Base-by-base conservation (phyloP, 148 eudicot species). In the Heliosperma pusillum region DNA sequence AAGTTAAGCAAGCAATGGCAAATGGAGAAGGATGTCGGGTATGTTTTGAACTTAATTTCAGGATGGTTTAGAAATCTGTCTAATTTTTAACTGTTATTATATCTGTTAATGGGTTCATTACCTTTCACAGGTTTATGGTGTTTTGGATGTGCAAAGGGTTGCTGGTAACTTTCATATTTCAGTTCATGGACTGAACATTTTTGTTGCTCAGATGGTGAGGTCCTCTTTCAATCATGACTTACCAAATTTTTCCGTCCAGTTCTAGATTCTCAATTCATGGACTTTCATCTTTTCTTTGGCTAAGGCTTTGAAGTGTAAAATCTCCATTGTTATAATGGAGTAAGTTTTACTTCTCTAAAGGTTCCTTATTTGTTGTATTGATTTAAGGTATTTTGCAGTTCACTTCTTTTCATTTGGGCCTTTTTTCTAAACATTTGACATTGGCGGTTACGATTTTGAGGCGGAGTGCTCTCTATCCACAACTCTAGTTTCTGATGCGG, bases 111-210 rank as follows among this genome's bases (percentile, higher is more conserved):
- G 61, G 57, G 22, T 15, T 71, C 33, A 65, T 78, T 45, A 58
- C 55, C 24, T 80, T 80, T 79, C 80, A 79, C 92, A 96, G 99
- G 86, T 96, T 57, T 92, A 89, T 85, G 99, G 99, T 75, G 84
- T 83, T 78, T 73, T 96, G 80, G 97, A 96, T 85, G 99, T 96
- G 27, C 99, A 96, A 83, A 92, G 97, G 84, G 99, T 96, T 86
- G 99, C 99, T 58, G 99, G 99, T 75, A 96, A 96, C 85, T 96
- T 96, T 77, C 99, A 96, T 80, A 79, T 96, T 64, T 96, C 99
- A 63, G 99, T 96, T 82, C 99, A 96, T 80, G 99, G 99, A 65
- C 83, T 96, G 58, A 96, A 93, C 79, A 89, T 96, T 66, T 96
- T 89, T 77, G 99, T 96, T 70, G 99, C 99, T 33, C 97, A 96